Conservation (phyloP, 345 rosid species). For the Rhodamnia argentea region DNA sequence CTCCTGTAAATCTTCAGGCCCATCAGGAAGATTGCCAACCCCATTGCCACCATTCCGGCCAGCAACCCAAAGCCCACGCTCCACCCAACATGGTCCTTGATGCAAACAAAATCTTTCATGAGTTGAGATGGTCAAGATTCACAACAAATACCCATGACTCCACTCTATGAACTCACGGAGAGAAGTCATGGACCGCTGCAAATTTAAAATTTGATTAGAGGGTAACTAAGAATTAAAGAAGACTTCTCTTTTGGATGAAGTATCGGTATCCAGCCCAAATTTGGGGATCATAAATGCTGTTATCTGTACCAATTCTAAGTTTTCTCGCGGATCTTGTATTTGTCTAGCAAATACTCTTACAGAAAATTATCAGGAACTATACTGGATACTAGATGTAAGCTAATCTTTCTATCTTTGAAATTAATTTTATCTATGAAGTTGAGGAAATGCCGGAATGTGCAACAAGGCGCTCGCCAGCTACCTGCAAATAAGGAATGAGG, state of each 20-base stretch:
- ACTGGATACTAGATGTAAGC: background rate
- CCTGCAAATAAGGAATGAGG: conserved; percentile 69
- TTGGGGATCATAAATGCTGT: background rate
- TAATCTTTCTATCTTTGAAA: background rate
- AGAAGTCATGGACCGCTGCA: background rate
- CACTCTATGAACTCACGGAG: background rate
- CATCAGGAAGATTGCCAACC: conserved; percentile 31
- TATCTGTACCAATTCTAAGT: background rate
- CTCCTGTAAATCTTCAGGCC: conserved; percentile 51
- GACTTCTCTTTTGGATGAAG: background rate
- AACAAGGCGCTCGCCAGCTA: background rate
- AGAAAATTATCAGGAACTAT: background rate
- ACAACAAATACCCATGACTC: background rate
- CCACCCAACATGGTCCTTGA: conserved; percentile 73
- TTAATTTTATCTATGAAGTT: background rate
- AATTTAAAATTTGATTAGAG: background rate
- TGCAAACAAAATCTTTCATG: background rate
- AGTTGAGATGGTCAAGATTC: background rate
- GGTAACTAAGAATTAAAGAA: background rate
- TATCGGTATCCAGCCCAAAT: too few relatives aligned
- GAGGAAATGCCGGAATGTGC: background rate
- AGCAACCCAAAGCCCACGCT: conserved; percentile 45
- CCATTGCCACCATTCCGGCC: conserved; percentile 36
- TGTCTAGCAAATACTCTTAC: background rate
- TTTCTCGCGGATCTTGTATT: too few relatives aligned